phyloP scores from a whole-genome alignment of 768 basidiomycete species.

The Rhodosporidiobolus sp. region DNA sequence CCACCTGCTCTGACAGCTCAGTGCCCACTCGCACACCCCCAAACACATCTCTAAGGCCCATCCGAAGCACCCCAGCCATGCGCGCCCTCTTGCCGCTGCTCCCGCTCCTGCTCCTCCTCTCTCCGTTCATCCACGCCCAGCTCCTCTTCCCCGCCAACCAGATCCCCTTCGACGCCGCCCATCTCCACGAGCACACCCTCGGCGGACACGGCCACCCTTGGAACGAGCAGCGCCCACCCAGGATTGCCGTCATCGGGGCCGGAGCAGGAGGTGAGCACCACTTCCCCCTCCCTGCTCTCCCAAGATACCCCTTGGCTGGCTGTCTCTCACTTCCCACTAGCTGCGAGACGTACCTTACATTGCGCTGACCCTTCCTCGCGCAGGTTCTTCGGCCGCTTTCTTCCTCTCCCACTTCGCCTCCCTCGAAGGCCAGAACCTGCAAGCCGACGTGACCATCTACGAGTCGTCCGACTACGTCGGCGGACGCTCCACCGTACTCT shows the following conservation, averaged over 20 bases:
- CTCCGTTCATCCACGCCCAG: background rate
- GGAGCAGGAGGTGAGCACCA: conserved; percentile 25
- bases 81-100: background rate
- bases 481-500: conserved; percentile 30
- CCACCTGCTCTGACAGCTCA: no score
- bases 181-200: no score
- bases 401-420: conserved; percentile 29
- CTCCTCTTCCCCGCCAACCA: conserved; percentile 29
- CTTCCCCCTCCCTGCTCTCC: background rate
- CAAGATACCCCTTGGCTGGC: background rate
- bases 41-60: no score
- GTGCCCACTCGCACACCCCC: no score
- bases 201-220: background rate
- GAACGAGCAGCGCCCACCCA: background rate
- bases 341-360: background rate
- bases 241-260: conserved; percentile 20
- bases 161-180: background rate
- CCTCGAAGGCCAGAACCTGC: conserved; percentile 51
- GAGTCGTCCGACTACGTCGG: conserved; percentile 54
- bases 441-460: conserved; percentile 78
- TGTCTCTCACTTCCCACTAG: no score
- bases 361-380: background rate
- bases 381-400: conserved; percentile 34
- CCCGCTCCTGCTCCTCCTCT: background rate
- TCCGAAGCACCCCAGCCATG: background rate